These are phyloP conservation scores for Hortiboletus flavorubellus DNA, from an alignment of 768 basidiomycete species.

Conservation along the genomic window DNA sequence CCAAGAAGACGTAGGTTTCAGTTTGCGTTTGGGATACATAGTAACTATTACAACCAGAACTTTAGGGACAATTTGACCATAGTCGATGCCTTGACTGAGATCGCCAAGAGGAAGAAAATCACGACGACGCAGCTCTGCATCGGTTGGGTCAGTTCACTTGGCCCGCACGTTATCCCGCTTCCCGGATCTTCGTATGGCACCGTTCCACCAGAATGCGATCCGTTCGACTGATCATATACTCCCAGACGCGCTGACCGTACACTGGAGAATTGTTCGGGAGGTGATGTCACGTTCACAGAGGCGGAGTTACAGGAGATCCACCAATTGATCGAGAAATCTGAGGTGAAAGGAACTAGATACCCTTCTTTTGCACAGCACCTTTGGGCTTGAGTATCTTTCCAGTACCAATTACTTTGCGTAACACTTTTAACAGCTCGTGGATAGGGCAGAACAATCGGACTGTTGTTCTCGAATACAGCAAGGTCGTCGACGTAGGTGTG, in stretches of 20 bases:
- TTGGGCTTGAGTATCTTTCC: slow-evolving; percentile 29
- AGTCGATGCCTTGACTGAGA: slow-evolving; percentile 38
- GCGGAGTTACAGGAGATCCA: slow-evolving; percentile 41
- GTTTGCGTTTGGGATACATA: neutral
- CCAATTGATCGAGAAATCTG: slow-evolving; percentile 32
- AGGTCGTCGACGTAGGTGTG: neutral
- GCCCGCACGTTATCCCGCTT: slow-evolving; percentile 45
- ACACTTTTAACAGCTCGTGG: neutral
- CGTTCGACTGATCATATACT: neutral
- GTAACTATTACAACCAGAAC: slow-evolving; percentile 18
- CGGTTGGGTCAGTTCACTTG: slow-evolving; percentile 41
- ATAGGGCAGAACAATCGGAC: neutral
- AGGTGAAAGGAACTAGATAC: slow-evolving; percentile 42
- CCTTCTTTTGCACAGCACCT: slow-evolving; percentile 20
- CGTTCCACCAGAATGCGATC: neutral
- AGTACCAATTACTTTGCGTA: neutral
- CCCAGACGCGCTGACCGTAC: slow-evolving; percentile 37
- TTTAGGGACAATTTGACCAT: slow-evolving; percentile 41
- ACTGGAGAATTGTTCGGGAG: slow-evolving; percentile 43
- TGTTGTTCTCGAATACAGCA: neutral
- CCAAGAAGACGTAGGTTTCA: slow-evolving; percentile 36
- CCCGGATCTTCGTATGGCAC: slow-evolving; percentile 43
- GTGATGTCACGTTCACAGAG: slow-evolving; percentile 39
- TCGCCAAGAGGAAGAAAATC: slow-evolving; percentile 42
- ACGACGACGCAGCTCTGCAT: slow-evolving; percentile 42